Evolutionary conservation across 257 asterid genomes (phyloP).

Genomic region (Plectranthus barbatus): DNA sequence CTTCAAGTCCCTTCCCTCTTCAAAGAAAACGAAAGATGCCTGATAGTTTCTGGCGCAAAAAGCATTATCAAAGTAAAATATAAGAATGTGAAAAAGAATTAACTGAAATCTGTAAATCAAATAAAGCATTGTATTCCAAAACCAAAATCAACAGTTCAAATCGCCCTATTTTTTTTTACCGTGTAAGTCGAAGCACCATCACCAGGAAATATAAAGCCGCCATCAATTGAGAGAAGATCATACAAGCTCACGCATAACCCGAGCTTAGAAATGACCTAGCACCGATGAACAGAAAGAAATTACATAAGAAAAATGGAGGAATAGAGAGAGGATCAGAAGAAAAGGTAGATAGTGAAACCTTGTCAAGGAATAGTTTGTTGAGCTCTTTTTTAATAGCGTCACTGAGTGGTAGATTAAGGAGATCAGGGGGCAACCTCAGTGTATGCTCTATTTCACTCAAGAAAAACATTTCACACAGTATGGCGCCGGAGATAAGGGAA

Average conservation of each 20-base stretch:
- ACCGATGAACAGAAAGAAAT: not conserved
- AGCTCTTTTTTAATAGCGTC: constrained; percentile 77
- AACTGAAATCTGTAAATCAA: not conserved
- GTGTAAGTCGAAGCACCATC: constrained; percentile 88
- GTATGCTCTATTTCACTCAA: constrained; percentile 73
- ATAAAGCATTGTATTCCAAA: not conserved
- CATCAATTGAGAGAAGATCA: constrained; percentile 62
- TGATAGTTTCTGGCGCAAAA: not conserved
- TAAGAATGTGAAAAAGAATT: not conserved
- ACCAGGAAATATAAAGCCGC: constrained; percentile 67
- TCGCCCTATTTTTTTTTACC: constrained; percentile 33
- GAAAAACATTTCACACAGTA: constrained; percentile 27
- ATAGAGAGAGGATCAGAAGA: not conserved
- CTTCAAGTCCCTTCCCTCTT: too few relatives aligned
- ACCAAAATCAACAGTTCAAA: not conserved
- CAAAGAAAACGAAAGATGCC: too few relatives aligned
- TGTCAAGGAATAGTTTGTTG: constrained; percentile 64
- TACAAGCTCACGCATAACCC: constrained; percentile 71
- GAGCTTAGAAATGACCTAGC: constrained; percentile 54
- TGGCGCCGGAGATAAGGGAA: not conserved
- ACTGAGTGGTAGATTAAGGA: constrained; percentile 48
- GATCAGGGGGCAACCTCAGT: constrained; percentile 43
- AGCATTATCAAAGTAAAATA: not conserved
- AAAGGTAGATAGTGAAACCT: constrained; percentile 27
- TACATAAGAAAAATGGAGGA: not conserved